These are phyloP conservation scores for Nakazawaea sp. DNA, from an alignment of 805 yeast genomes.

Conservation along the genomic window DNA sequence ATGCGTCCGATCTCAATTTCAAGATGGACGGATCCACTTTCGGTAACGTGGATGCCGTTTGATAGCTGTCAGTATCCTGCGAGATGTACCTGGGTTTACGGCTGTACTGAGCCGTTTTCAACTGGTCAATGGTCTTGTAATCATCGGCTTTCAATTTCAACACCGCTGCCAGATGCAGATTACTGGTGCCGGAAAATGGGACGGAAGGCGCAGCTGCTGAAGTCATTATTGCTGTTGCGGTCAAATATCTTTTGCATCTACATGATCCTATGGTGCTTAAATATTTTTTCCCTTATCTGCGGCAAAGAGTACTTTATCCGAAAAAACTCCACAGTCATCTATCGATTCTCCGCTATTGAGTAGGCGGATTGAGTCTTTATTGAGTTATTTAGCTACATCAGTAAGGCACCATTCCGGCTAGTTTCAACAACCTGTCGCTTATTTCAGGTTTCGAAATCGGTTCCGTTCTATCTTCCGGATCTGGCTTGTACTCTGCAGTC, in stretches of 20 bases:
- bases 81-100: neutral
- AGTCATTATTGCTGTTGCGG: too few species aligned
- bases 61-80: neutral
- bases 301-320: too few species aligned
- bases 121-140: neutral
- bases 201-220: too few species aligned
- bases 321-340: too few species aligned
- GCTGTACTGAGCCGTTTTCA: conserved; percentile 5
- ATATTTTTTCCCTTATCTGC: too few species aligned
- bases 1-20: neutral
- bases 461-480: conserved; percentile 18
- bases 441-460: conserved; percentile 21
- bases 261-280: too few species aligned
- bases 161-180: too few species aligned
- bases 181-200: too few species aligned
- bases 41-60: conserved; percentile 1
- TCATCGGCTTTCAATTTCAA: neutral
- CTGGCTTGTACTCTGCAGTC: conserved; percentile 16
- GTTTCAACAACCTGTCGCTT: conserved; percentile 18
- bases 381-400: too few species aligned
- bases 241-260: too few species aligned
- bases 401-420: conserved; percentile 20
- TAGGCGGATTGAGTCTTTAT: too few species aligned
- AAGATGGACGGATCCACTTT: conserved; percentile 6
- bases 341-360: too few species aligned